phyloP scores from a whole-genome alignment of 2,329 filamentous ascomycete species.

The Didymellaceae sp. region DNA sequence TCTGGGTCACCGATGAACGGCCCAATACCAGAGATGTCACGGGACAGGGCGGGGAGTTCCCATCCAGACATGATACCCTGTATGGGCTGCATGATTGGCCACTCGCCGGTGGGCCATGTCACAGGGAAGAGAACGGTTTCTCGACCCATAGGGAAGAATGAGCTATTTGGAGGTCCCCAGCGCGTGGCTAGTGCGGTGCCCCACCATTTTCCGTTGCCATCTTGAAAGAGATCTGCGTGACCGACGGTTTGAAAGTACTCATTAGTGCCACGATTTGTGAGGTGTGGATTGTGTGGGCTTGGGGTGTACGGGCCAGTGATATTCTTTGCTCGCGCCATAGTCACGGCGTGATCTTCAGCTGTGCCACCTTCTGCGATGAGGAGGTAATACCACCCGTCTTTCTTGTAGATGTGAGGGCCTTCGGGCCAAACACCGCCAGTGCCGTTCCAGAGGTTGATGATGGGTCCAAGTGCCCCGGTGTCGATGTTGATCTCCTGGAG shows the following conservation, averaged over 20 bases:
- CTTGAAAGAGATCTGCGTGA: conserved; percentile 40
- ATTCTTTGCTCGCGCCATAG: conserved; percentile 35
- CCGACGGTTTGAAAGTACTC: conserved; percentile 46
- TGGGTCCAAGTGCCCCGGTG: conserved; percentile 37
- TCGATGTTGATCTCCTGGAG: conserved; percentile 41
- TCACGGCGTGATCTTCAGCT: conserved; percentile 34
- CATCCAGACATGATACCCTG: conserved; percentile 54
- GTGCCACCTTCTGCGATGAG: conserved; percentile 46
- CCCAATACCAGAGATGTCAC: conserved; percentile 42
- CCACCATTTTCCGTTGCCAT: conserved; percentile 34
- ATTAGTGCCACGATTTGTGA: conserved; percentile 27
- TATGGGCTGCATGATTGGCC: conserved; percentile 51
- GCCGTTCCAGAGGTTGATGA: conserved; percentile 46
- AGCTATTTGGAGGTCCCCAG: conserved; percentile 17
- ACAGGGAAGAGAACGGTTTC: conserved; percentile 35
- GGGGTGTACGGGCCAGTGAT: conserved; percentile 46
- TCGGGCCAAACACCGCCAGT: conserved; percentile 40
- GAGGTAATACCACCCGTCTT: conserved; percentile 23
- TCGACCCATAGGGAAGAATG: conserved; percentile 39
- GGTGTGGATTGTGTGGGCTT: conserved; percentile 38
- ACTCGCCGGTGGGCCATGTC: conserved; percentile 42
- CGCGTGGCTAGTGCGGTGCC: conserved; percentile 32
- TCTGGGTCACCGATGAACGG: conserved; percentile 55
- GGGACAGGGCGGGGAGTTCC: conserved; percentile 45
- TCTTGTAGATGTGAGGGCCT: conserved; percentile 50